A percentile compares a stretch with the other conserved stretches of the same genome.
Conservation (phyloP, 768 basidiomycete genomes). For the Psilocybe tampanensis region DNA sequence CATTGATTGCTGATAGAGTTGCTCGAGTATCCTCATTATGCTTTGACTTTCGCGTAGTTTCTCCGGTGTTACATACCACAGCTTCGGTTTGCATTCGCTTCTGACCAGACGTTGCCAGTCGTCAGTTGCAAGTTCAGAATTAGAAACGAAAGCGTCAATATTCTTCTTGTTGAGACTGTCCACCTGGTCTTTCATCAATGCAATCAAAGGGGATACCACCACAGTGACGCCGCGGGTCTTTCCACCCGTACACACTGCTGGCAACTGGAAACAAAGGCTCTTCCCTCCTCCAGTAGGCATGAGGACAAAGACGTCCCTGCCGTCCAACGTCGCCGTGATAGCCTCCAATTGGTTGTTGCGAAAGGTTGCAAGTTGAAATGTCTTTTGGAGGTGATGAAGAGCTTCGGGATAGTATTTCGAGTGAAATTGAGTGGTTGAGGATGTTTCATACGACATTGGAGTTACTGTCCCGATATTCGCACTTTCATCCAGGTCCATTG, state of each 20-base stretch:
- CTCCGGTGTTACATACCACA: conserved; percentile 94
- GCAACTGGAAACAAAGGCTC: conserved; percentile 87
- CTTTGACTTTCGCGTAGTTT: conserved; percentile 65
- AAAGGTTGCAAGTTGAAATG: conserved; percentile 72
- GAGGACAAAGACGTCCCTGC: conserved; percentile 88
- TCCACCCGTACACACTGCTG: conserved; percentile 77
- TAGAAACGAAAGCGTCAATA: conserved; percentile 73
- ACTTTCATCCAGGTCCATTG: conserved; percentile 28
- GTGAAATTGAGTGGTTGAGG: conserved; percentile 9
- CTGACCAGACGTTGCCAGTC: conserved; percentile 48
- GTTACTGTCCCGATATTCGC: neutral
- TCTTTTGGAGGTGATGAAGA: conserved; percentile 47
- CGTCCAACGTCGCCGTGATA: conserved; percentile 76
- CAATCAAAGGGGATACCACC: conserved; percentile 86
- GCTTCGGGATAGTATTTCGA: conserved; percentile 53
- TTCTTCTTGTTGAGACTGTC: conserved; percentile 60
- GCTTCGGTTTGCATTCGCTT: conserved; percentile 51
- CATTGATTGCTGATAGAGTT: conserved; percentile 55
- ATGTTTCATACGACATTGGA: neutral
- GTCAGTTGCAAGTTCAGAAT: conserved; percentile 48
- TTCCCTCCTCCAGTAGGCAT: conserved; percentile 98
- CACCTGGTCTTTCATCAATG: conserved; percentile 92
- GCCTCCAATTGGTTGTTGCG: conserved; percentile 86
- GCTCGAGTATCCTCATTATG: conserved; percentile 56
- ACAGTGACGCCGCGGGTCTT: conserved; percentile 82